Evolutionary conservation across 2,329 filamentous ascomycete genomes (phyloP).

Genomic region (Trichophyton verrucosum): DNA sequence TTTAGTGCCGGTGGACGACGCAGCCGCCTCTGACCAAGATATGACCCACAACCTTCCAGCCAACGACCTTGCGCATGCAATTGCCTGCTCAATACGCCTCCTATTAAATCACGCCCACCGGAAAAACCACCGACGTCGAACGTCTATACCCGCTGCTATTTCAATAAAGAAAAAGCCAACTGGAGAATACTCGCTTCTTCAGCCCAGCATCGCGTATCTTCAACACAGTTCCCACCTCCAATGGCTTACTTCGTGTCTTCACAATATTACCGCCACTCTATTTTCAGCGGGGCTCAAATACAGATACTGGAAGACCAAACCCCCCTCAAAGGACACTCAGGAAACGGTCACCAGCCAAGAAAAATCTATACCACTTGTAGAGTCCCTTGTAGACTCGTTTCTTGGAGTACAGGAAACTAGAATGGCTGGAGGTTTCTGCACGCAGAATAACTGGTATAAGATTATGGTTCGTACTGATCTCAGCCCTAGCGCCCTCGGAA

Average conservation of each 20-base stretch:
- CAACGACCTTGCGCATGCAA: slow-evolving; percentile 47
- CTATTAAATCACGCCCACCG: slow-evolving; percentile 69
- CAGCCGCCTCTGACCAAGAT: slow-evolving; percentile 17
- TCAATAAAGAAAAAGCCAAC: slow-evolving; percentile 38
- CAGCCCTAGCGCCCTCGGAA: slow-evolving; percentile 24
- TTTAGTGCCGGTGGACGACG: slow-evolving; percentile 44
- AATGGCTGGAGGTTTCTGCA: slow-evolving; percentile 27
- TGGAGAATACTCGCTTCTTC: slow-evolving; percentile 46
- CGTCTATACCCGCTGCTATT: slow-evolving; percentile 49
- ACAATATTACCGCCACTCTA: slow-evolving; percentile 22
- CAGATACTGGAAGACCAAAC: slow-evolving; percentile 16
- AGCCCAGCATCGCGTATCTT: slow-evolving; percentile 44
- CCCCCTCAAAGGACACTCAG: slow-evolving; percentile 13
- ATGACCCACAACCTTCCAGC: slow-evolving; percentile 15
- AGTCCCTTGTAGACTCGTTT: slow-evolving; percentile 32
- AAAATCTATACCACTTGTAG: slow-evolving; percentile 19
- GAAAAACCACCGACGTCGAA: slow-evolving; percentile 55
- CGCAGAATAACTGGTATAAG: slow-evolving; percentile 25
- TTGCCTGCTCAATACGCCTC: slow-evolving; percentile 58
- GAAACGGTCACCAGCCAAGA: slow-evolving; percentile 14
- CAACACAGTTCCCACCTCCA: slow-evolving; percentile 35
- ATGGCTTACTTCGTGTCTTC: slow-evolving; percentile 24
- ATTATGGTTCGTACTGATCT: slow-evolving; percentile 29
- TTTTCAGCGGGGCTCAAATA: slow-evolving; percentile 23
- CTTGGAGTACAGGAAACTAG: slow-evolving; percentile 33